A percentile compares a stretch with the other conserved stretches of the same genome.
Evolutionary conservation across 169 alveolate species (phyloP).

Genomic region (Plasmodium reichenowi): DNA sequence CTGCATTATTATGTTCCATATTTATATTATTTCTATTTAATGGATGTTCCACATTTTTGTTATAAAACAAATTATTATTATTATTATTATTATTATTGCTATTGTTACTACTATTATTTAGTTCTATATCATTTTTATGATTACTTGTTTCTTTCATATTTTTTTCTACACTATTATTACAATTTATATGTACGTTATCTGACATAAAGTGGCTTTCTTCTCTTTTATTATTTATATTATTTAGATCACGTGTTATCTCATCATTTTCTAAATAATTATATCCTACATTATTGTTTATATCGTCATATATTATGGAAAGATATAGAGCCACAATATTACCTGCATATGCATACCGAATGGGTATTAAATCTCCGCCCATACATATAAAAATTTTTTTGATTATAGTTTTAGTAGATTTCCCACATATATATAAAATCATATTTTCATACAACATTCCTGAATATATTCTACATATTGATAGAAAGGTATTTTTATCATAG

Average conservation of each 20-base stretch:
- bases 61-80: constrained; percentile 9
- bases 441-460: constrained; percentile 85
- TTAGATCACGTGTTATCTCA: not conserved
- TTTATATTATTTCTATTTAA: not conserved
- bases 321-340: constrained; percentile 87
- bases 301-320: constrained; percentile 68
- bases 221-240: not conserved
- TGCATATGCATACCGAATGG: constrained; percentile 82
- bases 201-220: not conserved
- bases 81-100: not conserved
- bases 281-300: not conserved
- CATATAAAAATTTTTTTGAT: constrained; percentile 79
- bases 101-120: not conserved
- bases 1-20: not conserved
- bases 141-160: not conserved
- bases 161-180: not conserved
- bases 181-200: too few relatives aligned
- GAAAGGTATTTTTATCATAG: constrained; percentile 51
- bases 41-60: not conserved
- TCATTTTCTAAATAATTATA: constrained; percentile 11
- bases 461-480: constrained; percentile 77
- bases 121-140: not conserved
- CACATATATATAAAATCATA: constrained; percentile 84
- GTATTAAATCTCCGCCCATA: constrained; percentile 89
- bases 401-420: constrained; percentile 40